Base-by-base conservation (phyloP, 345 rosid genomes). In the Raphanus sativus region DNA sequence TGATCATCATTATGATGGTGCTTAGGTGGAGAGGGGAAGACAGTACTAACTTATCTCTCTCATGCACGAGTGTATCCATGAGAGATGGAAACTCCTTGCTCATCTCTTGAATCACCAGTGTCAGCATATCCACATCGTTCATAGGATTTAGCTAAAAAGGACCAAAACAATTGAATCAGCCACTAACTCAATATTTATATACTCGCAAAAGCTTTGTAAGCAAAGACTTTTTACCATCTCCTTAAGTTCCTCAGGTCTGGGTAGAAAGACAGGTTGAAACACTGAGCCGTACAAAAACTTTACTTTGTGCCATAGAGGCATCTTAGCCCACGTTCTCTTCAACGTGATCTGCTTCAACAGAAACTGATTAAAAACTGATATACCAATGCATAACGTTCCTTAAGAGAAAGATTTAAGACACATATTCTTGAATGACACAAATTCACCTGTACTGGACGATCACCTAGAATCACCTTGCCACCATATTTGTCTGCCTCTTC, bases 11-110 rank as follows among this genome's bases (percentile, higher is more conserved):
- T 21, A 29, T 13, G 21, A 61, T 61, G 38, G 36, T 61, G 64
- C 34, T 58, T 11, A 26, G 15, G 63, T 21, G 21, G 21, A 21
- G 15, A 58, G 26, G 26, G 54, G 28, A 55, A 58, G 5, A 72
- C 67, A 82, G 67, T 74, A 87, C 91, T 87, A 75, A 92, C 98
- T 89, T 89, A 73, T 95, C 99, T 71, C 99, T 84, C 78, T 95
- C 99, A 77, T 88, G 98, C 40, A 90, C 96, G 80, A 95, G 96
- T 11, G 99, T 89, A 62, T 95, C 94, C 93, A 89, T 91, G 32
- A 92, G 83, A 69, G 96, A 86, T 42, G 99, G 99, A 80, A 89
- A 95, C 71, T 88, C 84, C 84, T 89, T 92, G 89, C 97, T 92
- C 97, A 94, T 90, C 80, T 92, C 94, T 88, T 92, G 92, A 82